Evolutionary conservation across 139 green algal species (phyloP), one percentile per base, ranked within the genome.

Genomic region (Zygnema circumcarinatum): DNA sequence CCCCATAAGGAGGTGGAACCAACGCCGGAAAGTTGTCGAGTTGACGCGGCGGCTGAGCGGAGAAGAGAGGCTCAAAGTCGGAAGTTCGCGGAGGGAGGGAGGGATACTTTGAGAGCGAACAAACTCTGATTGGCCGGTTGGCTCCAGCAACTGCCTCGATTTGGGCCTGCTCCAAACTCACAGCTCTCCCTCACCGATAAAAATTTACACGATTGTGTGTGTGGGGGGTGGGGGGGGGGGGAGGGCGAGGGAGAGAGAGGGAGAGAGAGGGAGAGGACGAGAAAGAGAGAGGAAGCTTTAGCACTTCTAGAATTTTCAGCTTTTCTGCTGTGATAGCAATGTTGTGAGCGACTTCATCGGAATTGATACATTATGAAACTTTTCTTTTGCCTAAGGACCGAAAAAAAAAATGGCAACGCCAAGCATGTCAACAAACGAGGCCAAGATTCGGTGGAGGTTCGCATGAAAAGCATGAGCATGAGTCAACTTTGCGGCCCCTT

Each of bases 161-260:
- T 56, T 78, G 69, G 16, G 36, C 39, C 69, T 47, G 38, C 16
- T 78, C 11, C 38, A 3, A 78, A 56, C 38, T 47, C 56, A 35
- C n/a, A 29, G 29, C 56, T 72, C n/a, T n/a, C n/a, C n/a, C 29
- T n/a, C 29, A 72, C 29, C n/a, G 69, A 56, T 16, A 78, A 11
- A 78, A 56, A 47, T 3, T 16, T 3, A 47, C 39, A 47, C 39
- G 69, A 56, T 3, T 25, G 69, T 78, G 69, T 25, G 69, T 25
- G 69, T 25, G 69, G 11, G 69, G 11, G 69, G 11, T 3, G 11
- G 69, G 11, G 69, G 11, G 69, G 11, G 69, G 11, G 69, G 11
- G 69, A 78, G 69, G 11, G 69, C 3, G 69, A 78, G 69, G 11
- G 69, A 78, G 69, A 78, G 69, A 78, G 69, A 78, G 69, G 11